These are phyloP conservation scores for Neonectria coccinea DNA, from an alignment of 2,329 filamentous ascomycete species.

Conservation along the genomic window DNA sequence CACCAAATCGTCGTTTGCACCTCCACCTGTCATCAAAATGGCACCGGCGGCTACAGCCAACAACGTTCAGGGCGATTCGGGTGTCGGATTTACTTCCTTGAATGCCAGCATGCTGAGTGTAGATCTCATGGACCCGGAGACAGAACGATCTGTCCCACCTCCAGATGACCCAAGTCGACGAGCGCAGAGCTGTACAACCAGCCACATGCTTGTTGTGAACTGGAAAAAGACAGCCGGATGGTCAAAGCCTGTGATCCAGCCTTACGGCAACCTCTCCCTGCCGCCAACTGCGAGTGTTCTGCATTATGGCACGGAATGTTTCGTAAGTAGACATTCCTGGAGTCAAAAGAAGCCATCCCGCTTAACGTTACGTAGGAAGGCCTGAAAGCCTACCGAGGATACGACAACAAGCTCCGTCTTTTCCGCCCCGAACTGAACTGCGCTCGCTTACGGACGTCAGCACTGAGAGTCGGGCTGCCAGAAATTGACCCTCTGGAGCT, in stretches of 20 bases:
- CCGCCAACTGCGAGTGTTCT: background rate
- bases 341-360: no score
- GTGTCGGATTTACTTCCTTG: no score
- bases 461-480: constrained; percentile 72
- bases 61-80: no score
- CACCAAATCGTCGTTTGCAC: no score
- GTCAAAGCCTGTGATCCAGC: background rate
- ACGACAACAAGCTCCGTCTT: constrained; percentile 71
- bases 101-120: no score
- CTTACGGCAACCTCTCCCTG: background rate
- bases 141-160: no score
- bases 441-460: constrained; percentile 62
- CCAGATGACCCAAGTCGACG: no score
- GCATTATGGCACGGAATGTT: background rate
- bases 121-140: no score
- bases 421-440: constrained; percentile 75
- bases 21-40: no score
- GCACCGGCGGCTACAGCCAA: no score
- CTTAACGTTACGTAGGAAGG: constrained; percentile 61
- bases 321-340: background rate
- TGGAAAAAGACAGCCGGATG: background rate
- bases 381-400: constrained; percentile 77
- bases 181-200: background rate
- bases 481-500: constrained; percentile 72
- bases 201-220: background rate